Evolutionary conservation across 768 basidiomycete genomes (phyloP).

Genomic region (Amyloporia xantha): DNA sequence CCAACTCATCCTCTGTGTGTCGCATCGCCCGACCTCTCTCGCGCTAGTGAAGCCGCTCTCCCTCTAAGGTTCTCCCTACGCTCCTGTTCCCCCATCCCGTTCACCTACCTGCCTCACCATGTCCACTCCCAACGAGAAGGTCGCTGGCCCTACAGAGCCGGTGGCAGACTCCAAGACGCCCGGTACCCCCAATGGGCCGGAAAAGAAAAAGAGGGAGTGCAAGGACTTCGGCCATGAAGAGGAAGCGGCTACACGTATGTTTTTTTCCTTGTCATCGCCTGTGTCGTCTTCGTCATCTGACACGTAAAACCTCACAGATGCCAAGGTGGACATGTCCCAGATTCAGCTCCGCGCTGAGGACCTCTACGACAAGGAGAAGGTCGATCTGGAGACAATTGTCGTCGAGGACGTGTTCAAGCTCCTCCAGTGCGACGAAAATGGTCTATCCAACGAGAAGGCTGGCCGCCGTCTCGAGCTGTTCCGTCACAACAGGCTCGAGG

Average conservation of each 20-base stretch:
- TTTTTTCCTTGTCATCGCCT: slow-evolving; percentile 3
- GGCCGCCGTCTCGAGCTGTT: slow-evolving; percentile 82
- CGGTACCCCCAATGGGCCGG: slow-evolving; percentile 14
- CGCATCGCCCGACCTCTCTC: neutral
- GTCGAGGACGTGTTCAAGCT: no score
- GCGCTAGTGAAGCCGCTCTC: slow-evolving; percentile 5
- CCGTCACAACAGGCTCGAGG: slow-evolving; percentile 92
- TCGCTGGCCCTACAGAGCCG: slow-evolving; percentile 43
- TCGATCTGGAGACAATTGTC: slow-evolving; percentile 94
- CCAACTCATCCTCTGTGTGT: neutral
- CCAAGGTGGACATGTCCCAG: no score
- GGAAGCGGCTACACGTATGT: slow-evolving; percentile 63
- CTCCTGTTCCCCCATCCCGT: slow-evolving; percentile 9
- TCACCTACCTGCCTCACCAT: slow-evolving; percentile 18
- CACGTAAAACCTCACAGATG: slow-evolving; percentile 48
- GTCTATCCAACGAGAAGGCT: slow-evolving; percentile 73
- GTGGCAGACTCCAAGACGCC: slow-evolving; percentile 35
- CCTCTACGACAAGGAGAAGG: slow-evolving; percentile 97
- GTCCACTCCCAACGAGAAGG: slow-evolving; percentile 52
- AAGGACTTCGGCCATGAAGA: no score
- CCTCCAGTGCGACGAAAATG: slow-evolving; percentile 81
- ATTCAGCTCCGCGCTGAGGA: slow-evolving; percentile 91
- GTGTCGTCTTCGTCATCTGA: slow-evolving; percentile 5
- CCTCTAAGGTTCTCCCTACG: slow-evolving; percentile 6
- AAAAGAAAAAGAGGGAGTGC: no score